Conservation (phyloP, 2,329 filamentous ascomycete species). For the Emmonsia crescens region DNA sequence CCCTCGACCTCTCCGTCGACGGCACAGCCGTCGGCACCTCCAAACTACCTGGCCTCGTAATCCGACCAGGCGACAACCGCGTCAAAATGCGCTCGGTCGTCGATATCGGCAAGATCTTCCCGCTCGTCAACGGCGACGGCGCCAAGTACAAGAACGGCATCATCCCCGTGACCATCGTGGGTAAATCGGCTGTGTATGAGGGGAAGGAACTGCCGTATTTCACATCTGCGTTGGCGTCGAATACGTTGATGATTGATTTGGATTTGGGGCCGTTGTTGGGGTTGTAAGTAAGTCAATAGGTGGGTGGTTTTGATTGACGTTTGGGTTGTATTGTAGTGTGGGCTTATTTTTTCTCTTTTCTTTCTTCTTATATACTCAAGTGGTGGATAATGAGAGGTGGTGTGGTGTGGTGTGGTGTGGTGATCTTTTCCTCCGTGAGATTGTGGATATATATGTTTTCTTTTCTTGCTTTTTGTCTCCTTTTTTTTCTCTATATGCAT, state of each 20-base stretch:
- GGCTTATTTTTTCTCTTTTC: neutral
- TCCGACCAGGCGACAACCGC: slow-evolving; percentile 45
- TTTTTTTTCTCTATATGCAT: neutral
- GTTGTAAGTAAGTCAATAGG: too few relatives aligned
- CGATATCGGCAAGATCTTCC: slow-evolving; percentile 32
- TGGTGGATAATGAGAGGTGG: too few relatives aligned
- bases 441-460: too few relatives aligned
- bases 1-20: slow-evolving; percentile 41
- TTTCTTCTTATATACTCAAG: too few relatives aligned
- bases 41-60: slow-evolving; percentile 40
- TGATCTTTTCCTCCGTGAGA: too few relatives aligned
- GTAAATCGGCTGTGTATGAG: slow-evolving; percentile 38
- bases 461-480: slow-evolving; percentile 3
- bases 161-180: slow-evolving; percentile 41
- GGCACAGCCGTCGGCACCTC: slow-evolving; percentile 40
- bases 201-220: slow-evolving; percentile 45
- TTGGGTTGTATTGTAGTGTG: neutral
- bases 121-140: slow-evolving; percentile 17
- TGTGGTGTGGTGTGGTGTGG: too few relatives aligned
- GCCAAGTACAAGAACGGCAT: slow-evolving; percentile 36
- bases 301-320: neutral
- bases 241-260: slow-evolving; percentile 37
- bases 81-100: slow-evolving; percentile 40
- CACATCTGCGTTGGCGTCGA: slow-evolving; percentile 39
- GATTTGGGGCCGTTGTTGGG: slow-evolving; percentile 22